Evolutionary conservation across 1,284 basidiomycete genomes (phyloP).

Genomic region (Melampsora abietis-canadensis): DNA sequence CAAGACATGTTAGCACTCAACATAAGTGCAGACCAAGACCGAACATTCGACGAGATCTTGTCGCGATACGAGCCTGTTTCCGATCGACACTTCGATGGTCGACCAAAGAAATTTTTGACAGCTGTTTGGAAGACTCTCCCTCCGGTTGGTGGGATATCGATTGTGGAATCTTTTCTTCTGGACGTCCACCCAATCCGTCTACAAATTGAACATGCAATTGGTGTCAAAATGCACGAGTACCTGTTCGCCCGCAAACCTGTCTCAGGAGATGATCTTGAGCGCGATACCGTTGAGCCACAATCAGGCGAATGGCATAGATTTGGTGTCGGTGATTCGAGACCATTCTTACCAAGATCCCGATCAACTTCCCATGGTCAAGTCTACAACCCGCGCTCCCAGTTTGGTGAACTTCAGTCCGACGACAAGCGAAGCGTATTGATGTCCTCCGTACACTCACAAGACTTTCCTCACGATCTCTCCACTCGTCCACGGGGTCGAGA

Average conservation of each 20-base stretch:
- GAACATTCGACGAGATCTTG: slow-evolving; percentile 77
- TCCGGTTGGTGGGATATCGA: slow-evolving; percentile 87
- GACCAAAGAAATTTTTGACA: slow-evolving; percentile 57
- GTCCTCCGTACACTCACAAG: slow-evolving; percentile 13
- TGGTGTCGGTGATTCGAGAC: slow-evolving; percentile 12
- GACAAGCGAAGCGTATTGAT: slow-evolving; percentile 2
- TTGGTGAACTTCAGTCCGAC: slow-evolving; percentile 18
- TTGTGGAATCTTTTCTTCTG: slow-evolving; percentile 79
- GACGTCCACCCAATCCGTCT: slow-evolving; percentile 81
- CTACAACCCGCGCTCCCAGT: not conserved
- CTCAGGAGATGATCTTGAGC: slow-evolving; percentile 16
- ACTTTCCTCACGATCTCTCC: not conserved
- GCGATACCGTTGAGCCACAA: slow-evolving; percentile 49
- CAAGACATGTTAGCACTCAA: slow-evolving; percentile 79
- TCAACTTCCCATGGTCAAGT: not conserved
- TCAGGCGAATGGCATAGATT: slow-evolving; percentile 49
- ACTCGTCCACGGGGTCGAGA: slow-evolving; percentile 19
- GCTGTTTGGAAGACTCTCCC: slow-evolving; percentile 77
- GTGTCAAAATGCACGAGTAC: slow-evolving; percentile 81
- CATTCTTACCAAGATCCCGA: slow-evolving; percentile 19
- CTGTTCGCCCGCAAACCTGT: slow-evolving; percentile 59
- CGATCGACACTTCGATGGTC: not conserved
- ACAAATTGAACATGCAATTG: slow-evolving; percentile 78
- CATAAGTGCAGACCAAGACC: slow-evolving; percentile 71
- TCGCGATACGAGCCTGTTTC: slow-evolving; percentile 59